phyloP scores from a whole-genome alignment of 2,329 filamentous ascomycete genomes.

The Penicillium sp. region DNA sequence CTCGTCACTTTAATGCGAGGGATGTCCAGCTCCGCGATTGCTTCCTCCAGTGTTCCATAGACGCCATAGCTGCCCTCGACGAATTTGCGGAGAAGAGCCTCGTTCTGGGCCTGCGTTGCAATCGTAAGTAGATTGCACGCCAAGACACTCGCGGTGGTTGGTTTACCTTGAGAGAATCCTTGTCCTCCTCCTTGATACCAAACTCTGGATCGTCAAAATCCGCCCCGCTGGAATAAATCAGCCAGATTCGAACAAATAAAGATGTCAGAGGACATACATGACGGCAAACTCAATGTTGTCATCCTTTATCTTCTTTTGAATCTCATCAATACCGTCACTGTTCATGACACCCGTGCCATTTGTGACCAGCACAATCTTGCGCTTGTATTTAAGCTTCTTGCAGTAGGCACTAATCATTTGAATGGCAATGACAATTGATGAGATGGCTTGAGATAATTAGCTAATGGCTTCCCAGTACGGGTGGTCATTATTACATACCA shows the following conservation, averaged over 20 bases:
- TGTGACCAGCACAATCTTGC: constrained; percentile 81
- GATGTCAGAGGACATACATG: constrained; percentile 57
- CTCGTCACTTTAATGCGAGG: constrained; percentile 74
- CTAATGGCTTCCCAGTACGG: not conserved
- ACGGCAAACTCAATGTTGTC: constrained; percentile 75
- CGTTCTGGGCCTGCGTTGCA: constrained; percentile 62
- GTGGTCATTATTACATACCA: constrained; percentile 44
- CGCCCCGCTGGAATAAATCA: constrained; percentile 62
- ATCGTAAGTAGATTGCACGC: constrained; percentile 7
- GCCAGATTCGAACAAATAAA: not conserved
- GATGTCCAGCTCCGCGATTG: constrained; percentile 73
- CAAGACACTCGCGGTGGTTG: not conserved
- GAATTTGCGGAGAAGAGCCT: constrained; percentile 64
- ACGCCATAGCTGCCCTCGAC: constrained; percentile 67
- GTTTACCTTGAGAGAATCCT: constrained; percentile 66
- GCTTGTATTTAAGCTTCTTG: constrained; percentile 76
- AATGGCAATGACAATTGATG: constrained; percentile 79
- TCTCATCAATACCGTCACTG: constrained; percentile 66
- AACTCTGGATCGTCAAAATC: constrained; percentile 92
- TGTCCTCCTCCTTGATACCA: constrained; percentile 89
- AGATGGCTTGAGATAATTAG: constrained; percentile 55
- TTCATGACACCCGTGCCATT: constrained; percentile 75
- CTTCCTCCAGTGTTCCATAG: constrained; percentile 83
- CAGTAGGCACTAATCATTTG: constrained; percentile 80
- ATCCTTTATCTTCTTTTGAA: constrained; percentile 70